Evolutionary conservation across 202 grass and related monocot genomes (phyloP).

Genomic region (Dendrocalamus latiflorus): DNA sequence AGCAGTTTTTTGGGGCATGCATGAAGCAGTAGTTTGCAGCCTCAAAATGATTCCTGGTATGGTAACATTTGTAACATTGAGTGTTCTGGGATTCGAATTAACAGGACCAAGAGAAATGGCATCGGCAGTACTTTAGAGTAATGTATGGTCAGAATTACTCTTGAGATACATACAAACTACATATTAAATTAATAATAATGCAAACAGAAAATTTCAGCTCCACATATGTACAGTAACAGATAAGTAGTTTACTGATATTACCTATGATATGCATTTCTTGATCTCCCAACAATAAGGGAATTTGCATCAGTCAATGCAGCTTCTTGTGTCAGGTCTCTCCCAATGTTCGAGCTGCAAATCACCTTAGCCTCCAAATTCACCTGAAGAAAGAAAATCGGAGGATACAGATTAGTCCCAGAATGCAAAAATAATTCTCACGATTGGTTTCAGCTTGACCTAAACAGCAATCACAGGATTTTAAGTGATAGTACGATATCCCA

Average conservation of each 20-base stretch:
- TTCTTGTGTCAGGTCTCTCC: conserved; percentile 61
- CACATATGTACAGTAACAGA: too few species aligned
- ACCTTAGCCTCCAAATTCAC: conserved; percentile 88
- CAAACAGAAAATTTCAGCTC: too few species aligned
- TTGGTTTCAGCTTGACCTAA: too few species aligned
- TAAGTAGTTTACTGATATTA: too few species aligned
- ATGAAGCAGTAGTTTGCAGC: conserved; percentile 66
- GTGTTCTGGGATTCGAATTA: conserved; percentile 9
- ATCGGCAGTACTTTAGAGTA: background rate
- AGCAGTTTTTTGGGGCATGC: conserved; percentile 65
- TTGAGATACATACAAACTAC: too few species aligned
- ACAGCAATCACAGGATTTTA: too few species aligned
- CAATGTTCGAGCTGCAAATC: conserved; percentile 63
- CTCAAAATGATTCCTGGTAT: conserved; percentile 58
- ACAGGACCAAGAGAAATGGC: background rate
- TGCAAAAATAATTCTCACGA: too few species aligned
- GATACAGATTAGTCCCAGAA: background rate
- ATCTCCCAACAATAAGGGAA: conserved; percentile 68
- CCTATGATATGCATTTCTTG: too few species aligned
- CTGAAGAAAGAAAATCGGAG: conserved; percentile 24
- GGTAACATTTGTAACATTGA: background rate
- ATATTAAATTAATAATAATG: too few species aligned
- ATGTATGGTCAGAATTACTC: background rate
- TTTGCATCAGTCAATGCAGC: conserved; percentile 55
- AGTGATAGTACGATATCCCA: too few species aligned